Percentiles rank a stretch among this genome's conserved stretches.
These are phyloP conservation scores for Senecio squalidus DNA, from an alignment of 140 eudicot species.

Conservation along the genomic window DNA sequence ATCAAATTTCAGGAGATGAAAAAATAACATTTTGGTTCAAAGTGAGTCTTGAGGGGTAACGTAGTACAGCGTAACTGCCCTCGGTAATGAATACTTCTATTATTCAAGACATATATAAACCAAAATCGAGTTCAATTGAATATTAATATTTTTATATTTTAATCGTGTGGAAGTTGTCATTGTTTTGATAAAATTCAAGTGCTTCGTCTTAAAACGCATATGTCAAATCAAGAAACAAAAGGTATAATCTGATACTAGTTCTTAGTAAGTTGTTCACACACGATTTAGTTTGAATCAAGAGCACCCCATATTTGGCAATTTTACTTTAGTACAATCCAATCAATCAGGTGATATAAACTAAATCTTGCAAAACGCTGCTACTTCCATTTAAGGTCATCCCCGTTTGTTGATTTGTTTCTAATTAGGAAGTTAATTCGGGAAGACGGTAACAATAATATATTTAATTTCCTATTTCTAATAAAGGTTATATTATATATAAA, in stretches of 20 bases:
- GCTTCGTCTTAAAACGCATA: too few species aligned
- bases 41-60: not conserved
- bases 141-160: not conserved
- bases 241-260: constrained; percentile 6
- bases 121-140: not conserved
- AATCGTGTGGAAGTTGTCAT: not conserved
- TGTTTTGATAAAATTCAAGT: too few species aligned
- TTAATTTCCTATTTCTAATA: too few species aligned
- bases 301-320: not conserved
- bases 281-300: not conserved
- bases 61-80: not conserved
- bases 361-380: too few species aligned
- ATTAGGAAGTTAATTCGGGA: too few species aligned
- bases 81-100: not conserved
- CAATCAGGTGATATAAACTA: not conserved
- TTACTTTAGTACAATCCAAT: too few species aligned
- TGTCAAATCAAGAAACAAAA: too few species aligned
- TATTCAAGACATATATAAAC: not conserved
- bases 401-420: too few species aligned
- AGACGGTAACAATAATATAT: too few species aligned
- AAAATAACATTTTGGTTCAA: not conserved
- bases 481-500: too few species aligned
- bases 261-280: not conserved
- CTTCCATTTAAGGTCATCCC: too few species aligned
- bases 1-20: not conserved